phyloP scores from a whole-genome alignment of 2,329 filamentous ascomycete genomes.

The Cladosporium sp. region DNA sequence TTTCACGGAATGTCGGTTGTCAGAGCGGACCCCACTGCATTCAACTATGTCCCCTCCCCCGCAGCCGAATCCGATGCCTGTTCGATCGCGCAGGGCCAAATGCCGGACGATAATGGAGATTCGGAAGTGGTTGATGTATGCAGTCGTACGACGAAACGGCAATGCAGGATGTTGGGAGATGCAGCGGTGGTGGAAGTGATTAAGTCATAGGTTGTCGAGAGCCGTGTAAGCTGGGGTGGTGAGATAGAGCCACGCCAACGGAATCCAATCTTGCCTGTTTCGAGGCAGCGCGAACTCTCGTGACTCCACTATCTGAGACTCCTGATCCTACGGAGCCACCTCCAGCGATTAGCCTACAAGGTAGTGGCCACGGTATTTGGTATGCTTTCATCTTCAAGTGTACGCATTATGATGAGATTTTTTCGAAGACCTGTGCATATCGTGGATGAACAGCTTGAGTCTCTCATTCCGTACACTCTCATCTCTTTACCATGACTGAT shows the following conservation, averaged over 20 bases:
- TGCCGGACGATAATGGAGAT: slow-evolving; percentile 2
- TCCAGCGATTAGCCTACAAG: background rate
- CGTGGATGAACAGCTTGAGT: background rate
- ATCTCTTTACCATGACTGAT: background rate
- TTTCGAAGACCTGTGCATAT: background rate
- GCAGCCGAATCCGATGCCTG: slow-evolving; percentile 19
- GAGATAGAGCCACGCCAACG: slow-evolving; percentile 18
- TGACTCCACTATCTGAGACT: slow-evolving; percentile 4
- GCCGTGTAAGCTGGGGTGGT: slow-evolving; percentile 18
- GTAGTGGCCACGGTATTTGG: background rate
- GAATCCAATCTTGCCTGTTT: slow-evolving; percentile 9
- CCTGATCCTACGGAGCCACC: slow-evolving; percentile 11
- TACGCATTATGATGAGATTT: background rate
- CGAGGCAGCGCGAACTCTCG: slow-evolving; percentile 15
- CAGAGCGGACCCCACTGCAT: slow-evolving; percentile 17
- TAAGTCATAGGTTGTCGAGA: slow-evolving; percentile 9
- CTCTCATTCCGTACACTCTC: background rate
- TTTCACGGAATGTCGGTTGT: slow-evolving; percentile 10
- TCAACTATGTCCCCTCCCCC: slow-evolving; percentile 19
- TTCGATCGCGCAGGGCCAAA: background rate
- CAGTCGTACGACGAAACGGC: background rate
- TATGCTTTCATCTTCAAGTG: background rate
- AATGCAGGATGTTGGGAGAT: background rate
- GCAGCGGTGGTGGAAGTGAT: slow-evolving; percentile 8
- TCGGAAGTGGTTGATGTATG: background rate